phyloP scores from a whole-genome alignment of 805 yeast species.

The Nakazawaea laoshanensis region DNA sequence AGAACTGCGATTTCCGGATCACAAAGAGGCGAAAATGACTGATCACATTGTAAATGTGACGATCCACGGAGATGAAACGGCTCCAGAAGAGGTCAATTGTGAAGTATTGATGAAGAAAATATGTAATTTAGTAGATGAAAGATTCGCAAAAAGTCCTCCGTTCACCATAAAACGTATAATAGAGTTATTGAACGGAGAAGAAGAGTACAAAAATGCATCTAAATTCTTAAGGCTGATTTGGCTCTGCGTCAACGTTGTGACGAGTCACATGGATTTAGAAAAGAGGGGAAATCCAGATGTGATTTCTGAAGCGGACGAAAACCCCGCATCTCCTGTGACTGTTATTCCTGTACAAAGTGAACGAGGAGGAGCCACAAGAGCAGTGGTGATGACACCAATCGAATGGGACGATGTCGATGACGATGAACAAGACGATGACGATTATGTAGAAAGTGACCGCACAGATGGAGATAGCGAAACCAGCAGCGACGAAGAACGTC shows the following conservation, averaged over 20 bases:
- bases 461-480: constrained; percentile 13
- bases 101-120: constrained; percentile 1
- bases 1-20: constrained; percentile 1
- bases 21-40: background rate
- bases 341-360: background rate
- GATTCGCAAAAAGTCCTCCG: constrained; percentile 7
- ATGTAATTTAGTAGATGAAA: background rate
- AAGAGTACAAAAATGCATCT: constrained; percentile 3
- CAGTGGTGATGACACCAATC: constrained; percentile 6
- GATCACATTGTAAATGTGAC: constrained; percentile 9
- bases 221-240: constrained; percentile 9
- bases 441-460: constrained; percentile 3
- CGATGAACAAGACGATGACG: constrained; percentile 13
- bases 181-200: constrained; percentile 4
- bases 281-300: background rate
- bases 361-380: constrained; percentile 1
- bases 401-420: constrained; percentile 17
- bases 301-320: background rate
- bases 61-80: constrained; percentile 1
- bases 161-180: constrained; percentile 9
- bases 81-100: constrained; percentile 4
- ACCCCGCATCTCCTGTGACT: constrained; percentile 1
- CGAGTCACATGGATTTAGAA: constrained; percentile 4
- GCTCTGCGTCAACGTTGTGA: constrained; percentile 9
- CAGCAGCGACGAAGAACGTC: constrained; percentile 4